Evolutionary conservation across 805 yeast genomes (phyloP).

Genomic region (Candida tallmaniae): DNA sequence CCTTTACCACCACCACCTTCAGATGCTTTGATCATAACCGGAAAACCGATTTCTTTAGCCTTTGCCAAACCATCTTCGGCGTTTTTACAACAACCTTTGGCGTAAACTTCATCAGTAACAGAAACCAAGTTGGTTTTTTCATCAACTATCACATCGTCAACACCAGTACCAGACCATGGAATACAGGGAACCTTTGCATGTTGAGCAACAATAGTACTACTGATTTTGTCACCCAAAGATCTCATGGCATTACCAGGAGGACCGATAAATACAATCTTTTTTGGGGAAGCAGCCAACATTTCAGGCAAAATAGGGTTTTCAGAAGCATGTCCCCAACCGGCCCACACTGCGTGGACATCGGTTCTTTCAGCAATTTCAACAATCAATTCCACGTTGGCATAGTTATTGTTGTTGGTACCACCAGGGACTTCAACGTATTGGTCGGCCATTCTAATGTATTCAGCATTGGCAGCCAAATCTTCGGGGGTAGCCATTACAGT

Average conservation of each 20-base stretch:
- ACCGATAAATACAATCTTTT: conserved; percentile 89
- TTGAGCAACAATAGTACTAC: conserved; percentile 98
- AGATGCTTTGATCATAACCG: conserved; percentile 98
- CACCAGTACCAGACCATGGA: conserved; percentile 99
- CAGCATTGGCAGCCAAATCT: conserved; percentile 94
- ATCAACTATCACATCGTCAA: conserved; percentile 74
- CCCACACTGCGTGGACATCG: conserved; percentile 98
- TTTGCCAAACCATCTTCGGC: conserved; percentile 87
- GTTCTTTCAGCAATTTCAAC: conserved; percentile 97
- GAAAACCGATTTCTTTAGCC: conserved; percentile 90
- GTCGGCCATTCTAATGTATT: conserved; percentile 98
- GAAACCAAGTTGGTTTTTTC: conserved; percentile 72
- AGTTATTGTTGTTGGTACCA: conserved; percentile 97
- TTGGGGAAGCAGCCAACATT: conserved; percentile 86
- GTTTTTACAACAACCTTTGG: conserved; percentile 78
- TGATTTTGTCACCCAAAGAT: conserved; percentile 97
- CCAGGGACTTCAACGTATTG: conserved; percentile 98
- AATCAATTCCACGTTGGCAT: conserved; percentile 95
- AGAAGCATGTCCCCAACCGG: conserved; percentile 99
- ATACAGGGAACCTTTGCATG: conserved; percentile 98
- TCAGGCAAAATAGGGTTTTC: conserved; percentile 96
- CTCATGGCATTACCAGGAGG: conserved; percentile 99
- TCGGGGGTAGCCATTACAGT: conserved; percentile 99
- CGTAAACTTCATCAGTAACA: conserved; percentile 78
- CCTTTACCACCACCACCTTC: conserved; percentile 99